phyloP scores from a whole-genome alignment of 768 basidiomycete species.

The Sarcodon aspratus region DNA sequence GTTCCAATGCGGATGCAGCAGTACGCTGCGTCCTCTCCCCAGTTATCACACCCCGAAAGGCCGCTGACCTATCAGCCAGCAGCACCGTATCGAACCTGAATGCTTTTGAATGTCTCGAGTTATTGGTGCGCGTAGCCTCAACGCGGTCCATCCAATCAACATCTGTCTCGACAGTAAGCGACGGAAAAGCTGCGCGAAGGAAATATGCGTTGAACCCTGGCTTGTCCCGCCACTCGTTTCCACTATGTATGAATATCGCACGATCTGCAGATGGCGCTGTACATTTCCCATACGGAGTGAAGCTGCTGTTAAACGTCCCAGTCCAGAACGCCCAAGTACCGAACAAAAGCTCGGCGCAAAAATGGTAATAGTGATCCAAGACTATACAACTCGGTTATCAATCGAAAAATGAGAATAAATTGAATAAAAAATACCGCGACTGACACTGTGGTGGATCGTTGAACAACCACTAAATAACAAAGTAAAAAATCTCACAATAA shows the following conservation, averaged over 20 bases:
- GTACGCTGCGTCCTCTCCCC: conserved; percentile 59
- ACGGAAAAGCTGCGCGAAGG: conserved; percentile 64
- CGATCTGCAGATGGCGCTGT: conserved; percentile 52
- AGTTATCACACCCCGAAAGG: conserved; percentile 55
- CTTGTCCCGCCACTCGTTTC: conserved; percentile 59
- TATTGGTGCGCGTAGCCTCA: conserved; percentile 10
- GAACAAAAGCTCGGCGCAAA: conserved; percentile 71
- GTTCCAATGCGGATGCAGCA: conserved; percentile 55
- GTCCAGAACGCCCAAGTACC: conserved; percentile 70
- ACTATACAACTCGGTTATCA: conserved; percentile 13
- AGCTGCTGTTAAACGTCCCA: conserved; percentile 28
- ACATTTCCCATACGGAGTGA: conserved; percentile 12
- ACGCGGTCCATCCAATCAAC: conserved; percentile 66
- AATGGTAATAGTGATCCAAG: conserved; percentile 82
- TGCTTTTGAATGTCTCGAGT: conserved; percentile 21
- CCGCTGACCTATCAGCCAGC: conserved; percentile 65
- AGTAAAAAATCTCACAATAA: neutral
- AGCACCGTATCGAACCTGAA: conserved; percentile 67
- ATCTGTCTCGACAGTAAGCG: conserved; percentile 51
- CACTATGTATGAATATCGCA: conserved; percentile 58
- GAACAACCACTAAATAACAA: conserved; percentile 27
- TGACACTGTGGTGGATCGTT: conserved; percentile 56
- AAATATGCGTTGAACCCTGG: conserved; percentile 74
- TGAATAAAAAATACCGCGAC: conserved; percentile 1
- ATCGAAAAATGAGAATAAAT: conserved; percentile 7